A percentile compares a stretch with the other conserved stretches of the same genome.
These are phyloP conservation scores for Rehmannia glutinosa DNA, from an alignment of 257 asterid genomes.

Conservation along the genomic window DNA sequence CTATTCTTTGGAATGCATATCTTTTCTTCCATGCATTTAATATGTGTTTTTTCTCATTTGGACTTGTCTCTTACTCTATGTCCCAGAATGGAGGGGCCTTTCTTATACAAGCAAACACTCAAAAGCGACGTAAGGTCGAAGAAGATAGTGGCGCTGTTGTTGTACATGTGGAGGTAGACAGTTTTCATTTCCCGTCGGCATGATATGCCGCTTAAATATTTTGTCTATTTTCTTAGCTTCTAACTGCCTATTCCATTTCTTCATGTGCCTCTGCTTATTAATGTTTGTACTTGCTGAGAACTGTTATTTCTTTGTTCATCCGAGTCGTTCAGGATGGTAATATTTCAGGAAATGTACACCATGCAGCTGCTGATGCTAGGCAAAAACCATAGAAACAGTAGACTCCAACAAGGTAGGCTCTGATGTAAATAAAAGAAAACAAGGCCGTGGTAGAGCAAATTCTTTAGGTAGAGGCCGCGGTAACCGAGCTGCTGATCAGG, in stretches of 20 bases:
- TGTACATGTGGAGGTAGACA: conserved; percentile 63
- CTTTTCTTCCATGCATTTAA: not conserved
- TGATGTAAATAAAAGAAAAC: conserved; percentile 65
- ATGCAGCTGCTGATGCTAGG: conserved; percentile 43
- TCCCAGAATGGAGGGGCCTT: conserved; percentile 76
- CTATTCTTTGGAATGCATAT: not conserved
- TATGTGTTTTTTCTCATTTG: conserved; percentile 16
- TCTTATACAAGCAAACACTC: conserved; percentile 87
- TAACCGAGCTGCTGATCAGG: conserved; percentile 56
- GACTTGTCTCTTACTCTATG: conserved; percentile 14
- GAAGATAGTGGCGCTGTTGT: conserved; percentile 35
- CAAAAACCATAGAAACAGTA: conserved; percentile 42
- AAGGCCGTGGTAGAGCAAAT: conserved; percentile 69
- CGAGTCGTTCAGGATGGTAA: conserved; percentile 33
- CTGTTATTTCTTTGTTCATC: conserved; percentile 15
- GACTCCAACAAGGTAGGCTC: conserved; percentile 45
- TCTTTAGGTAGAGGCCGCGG: conserved; percentile 88
- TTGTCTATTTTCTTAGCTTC: not conserved
- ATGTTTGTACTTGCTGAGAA: conserved; percentile 11
- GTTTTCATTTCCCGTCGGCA: conserved; percentile 15
- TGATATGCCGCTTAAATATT: conserved; percentile 7
- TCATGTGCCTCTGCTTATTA: not conserved
- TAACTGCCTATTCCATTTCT: conserved; percentile 10
- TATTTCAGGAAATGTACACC: conserved; percentile 29
- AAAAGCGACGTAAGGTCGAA: conserved; percentile 73